Evolutionary conservation across 768 basidiomycete genomes (phyloP).

Genomic region (Pleurotus tuber-regium): DNA sequence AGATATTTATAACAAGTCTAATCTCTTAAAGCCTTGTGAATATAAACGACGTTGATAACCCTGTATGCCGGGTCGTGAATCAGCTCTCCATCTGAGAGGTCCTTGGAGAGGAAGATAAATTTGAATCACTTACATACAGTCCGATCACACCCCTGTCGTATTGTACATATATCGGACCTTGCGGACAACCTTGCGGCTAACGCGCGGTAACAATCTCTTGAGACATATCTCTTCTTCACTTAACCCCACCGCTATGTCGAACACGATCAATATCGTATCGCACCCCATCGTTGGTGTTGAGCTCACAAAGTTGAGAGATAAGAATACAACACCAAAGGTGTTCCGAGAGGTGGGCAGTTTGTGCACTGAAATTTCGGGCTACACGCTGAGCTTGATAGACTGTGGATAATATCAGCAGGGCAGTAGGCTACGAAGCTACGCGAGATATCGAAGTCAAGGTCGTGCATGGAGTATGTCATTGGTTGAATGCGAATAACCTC

Average conservation of each 20-base stretch:
- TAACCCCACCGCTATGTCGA: conserved; percentile 26
- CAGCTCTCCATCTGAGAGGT: too few relatives aligned
- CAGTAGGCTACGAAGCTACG: conserved; percentile 84
- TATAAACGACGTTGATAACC: conserved; percentile 78
- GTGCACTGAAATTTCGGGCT: background rate
- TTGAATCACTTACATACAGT: too few relatives aligned
- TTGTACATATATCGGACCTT: background rate
- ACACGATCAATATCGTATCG: conserved; percentile 48
- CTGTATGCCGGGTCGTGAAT: too few relatives aligned
- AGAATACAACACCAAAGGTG: conserved; percentile 62
- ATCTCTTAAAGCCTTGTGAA: conserved; percentile 82
- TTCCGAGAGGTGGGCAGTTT: conserved; percentile 64
- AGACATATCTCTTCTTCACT: too few relatives aligned
- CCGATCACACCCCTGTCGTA: background rate
- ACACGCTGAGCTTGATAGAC: conserved; percentile 39
- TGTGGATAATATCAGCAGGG: conserved; percentile 69
- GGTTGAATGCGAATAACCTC: too few relatives aligned
- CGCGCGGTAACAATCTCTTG: too few relatives aligned
- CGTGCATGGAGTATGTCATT: conserved; percentile 62
- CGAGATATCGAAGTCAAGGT: conserved; percentile 59
- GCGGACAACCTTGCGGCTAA: background rate
- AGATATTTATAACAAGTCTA: conserved; percentile 47
- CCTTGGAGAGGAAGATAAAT: too few relatives aligned
- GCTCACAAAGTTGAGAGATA: conserved; percentile 65
- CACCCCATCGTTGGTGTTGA: conserved; percentile 77